phyloP scores from a whole-genome alignment of 345 rosid genomes.

The Gossypium raimondii region DNA sequence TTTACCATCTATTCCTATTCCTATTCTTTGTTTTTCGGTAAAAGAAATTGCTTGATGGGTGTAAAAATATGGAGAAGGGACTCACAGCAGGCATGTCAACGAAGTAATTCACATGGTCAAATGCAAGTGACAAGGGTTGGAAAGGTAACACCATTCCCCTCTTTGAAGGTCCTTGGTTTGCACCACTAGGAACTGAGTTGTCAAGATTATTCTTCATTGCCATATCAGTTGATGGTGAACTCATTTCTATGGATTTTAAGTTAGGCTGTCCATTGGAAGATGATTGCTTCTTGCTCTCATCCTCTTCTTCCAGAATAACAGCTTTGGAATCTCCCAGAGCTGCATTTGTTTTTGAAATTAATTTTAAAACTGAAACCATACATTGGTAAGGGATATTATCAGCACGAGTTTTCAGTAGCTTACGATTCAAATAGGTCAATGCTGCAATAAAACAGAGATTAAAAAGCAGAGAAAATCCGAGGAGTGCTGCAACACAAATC shows the following conservation, averaged over 20 bases:
- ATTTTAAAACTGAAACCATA: neutral
- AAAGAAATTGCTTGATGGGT: neutral
- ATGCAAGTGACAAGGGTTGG: conserved; percentile 71
- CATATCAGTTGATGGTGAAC: conserved; percentile 22
- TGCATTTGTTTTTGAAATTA: conserved; percentile 23
- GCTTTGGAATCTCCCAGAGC: conserved; percentile 47
- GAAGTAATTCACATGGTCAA: conserved; percentile 57
- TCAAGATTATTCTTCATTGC: conserved; percentile 22
- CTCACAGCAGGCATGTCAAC: conserved; percentile 82
- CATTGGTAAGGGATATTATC: neutral
- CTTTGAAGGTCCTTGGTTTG: conserved; percentile 18
- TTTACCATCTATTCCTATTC: neutral
- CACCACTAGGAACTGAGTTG: neutral
- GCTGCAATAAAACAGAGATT: conserved; percentile 44
- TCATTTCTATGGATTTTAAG: conserved; percentile 17
- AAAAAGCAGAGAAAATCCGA: conserved; percentile 50
- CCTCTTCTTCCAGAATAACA: conserved; percentile 27
- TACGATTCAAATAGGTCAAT: conserved; percentile 50
- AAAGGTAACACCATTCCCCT: conserved; percentile 74
- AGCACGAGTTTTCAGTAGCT: conserved; percentile 20
- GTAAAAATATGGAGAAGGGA: conserved; percentile 1
- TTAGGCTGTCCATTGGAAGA: conserved; percentile 13
- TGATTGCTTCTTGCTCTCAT: conserved; percentile 16
- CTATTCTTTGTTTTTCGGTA: neutral
- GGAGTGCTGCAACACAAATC: conserved; percentile 45